phyloP scores from a whole-genome alignment of 2,329 filamentous ascomycete genomes.

The Polytolypa hystricis region DNA sequence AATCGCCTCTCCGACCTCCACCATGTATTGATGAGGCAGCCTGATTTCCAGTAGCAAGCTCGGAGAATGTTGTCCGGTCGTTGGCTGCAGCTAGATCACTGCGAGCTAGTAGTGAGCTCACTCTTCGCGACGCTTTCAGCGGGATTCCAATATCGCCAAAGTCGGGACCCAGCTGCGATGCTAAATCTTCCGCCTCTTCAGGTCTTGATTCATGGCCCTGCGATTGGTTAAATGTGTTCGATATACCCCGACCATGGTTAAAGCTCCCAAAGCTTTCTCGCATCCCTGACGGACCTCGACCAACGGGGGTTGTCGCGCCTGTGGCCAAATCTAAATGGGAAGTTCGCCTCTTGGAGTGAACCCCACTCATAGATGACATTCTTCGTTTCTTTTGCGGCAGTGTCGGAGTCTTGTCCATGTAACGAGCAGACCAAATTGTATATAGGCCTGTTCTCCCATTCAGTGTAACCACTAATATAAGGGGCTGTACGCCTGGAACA shows the following conservation, averaged over 20 bases:
- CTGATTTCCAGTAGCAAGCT: slow-evolving; percentile 46
- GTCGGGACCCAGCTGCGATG: slow-evolving; percentile 61
- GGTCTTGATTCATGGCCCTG: slow-evolving; percentile 42
- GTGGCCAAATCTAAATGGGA: slow-evolving; percentile 54
- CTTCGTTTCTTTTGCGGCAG: slow-evolving; percentile 31
- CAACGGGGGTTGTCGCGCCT: slow-evolving; percentile 63
- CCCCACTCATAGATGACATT: slow-evolving; percentile 44
- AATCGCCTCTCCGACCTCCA: slow-evolving; percentile 56
- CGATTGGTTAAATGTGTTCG: slow-evolving; percentile 20
- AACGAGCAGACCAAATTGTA: slow-evolving; percentile 74
- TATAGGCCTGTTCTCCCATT: slow-evolving; percentile 68
- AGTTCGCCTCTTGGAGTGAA: slow-evolving; percentile 56
- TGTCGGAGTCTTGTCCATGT: slow-evolving; percentile 55
- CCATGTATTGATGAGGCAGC: slow-evolving; percentile 26
- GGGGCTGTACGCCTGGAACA: slow-evolving; percentile 10
- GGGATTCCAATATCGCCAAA: slow-evolving; percentile 44
- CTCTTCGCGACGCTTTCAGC: slow-evolving; percentile 57
- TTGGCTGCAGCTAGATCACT: slow-evolving; percentile 78
- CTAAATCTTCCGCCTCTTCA: slow-evolving; percentile 49
- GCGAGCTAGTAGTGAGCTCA: slow-evolving; percentile 83
- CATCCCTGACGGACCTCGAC: slow-evolving; percentile 48
- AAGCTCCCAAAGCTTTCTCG: slow-evolving; percentile 65
- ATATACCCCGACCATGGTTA: slow-evolving; percentile 33
- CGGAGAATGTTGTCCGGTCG: slow-evolving; percentile 68
- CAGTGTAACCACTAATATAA: slow-evolving; percentile 69